Base-by-base conservation (phyloP, 169 alveolate species). In the Sarcocystis neurona region DNA sequence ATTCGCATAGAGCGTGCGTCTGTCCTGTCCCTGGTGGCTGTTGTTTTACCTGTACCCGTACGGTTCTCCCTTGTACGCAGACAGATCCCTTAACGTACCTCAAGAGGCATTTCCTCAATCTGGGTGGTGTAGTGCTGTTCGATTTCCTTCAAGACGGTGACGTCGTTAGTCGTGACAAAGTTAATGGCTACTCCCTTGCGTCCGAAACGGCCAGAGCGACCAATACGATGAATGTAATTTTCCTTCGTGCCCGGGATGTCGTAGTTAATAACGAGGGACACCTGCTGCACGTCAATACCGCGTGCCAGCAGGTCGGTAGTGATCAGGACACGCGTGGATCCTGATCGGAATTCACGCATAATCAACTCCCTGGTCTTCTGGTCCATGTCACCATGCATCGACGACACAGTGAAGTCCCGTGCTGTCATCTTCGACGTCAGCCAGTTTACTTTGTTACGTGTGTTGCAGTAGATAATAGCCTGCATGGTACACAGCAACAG, bases 201-300 rank as follows among this genome's bases (percentile, higher is more conserved):
- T 48, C 99, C 99, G 93, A 98, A 99, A 92, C 99, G 98, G 8
- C 99, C 99, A 77, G 99, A 97, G 79, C 99, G 97, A 47, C 99
- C 99, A 89, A 99, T 99, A 84, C 99, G 95, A 93, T 98, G 99
- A 84, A 98, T 95, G 96, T 99, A 99, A 95, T 96, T 96, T 94
- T 98, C 99, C 50, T 98, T 97, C 56, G 98, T 96, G 60, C 94
- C 95, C 0, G 99, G 99, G 72, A 98, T 91, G 91, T 99, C 99
- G 95, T 98, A 99, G 96, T 98, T 98, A 94, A 99, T 98, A 85
- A 99, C 99, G 66, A 98, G 95, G 0, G 91, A 84, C 39, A 90
- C 93, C 78, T 90, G 93, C 72, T 98, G 99, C 56, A 98, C 99
- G 92, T 99, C 99, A 77, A 98, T 97, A 56, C 99, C 99, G 91